phyloP scores from a whole-genome alignment of 1,139 yeast genomes.

The Blastobotrys serpentis region DNA sequence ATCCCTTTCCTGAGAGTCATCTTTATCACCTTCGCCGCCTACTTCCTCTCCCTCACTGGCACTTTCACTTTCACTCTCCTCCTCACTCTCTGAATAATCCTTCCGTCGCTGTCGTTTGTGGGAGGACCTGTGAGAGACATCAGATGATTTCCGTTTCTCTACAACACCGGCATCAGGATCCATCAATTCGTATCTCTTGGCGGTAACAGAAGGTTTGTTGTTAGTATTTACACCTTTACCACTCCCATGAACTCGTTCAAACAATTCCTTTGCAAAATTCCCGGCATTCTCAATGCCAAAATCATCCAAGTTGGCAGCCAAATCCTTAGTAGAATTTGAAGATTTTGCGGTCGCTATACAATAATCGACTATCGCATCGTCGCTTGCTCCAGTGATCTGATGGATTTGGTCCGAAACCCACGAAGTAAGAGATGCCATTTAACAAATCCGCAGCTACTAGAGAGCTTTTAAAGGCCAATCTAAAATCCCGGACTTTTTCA shows the following conservation, averaged over 20 bases:
- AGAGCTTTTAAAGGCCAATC: constrained; percentile 21
- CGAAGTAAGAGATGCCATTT: no score
- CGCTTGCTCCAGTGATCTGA: constrained; percentile 32
- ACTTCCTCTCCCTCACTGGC: constrained; percentile 17
- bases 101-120: neutral
- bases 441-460: no score
- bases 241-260: constrained; percentile 23
- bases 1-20: constrained; percentile 34
- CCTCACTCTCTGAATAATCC: constrained; percentile 14
- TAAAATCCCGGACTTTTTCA: neutral
- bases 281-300: constrained; percentile 34
- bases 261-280: constrained; percentile 32
- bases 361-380: constrained; percentile 34
- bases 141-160: neutral
- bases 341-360: constrained; percentile 35
- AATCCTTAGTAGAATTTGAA: constrained; percentile 27
- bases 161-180: constrained; percentile 18
- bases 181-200: constrained; percentile 24
- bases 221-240: neutral
- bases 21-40: constrained; percentile 16
- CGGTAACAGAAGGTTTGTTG: constrained; percentile 4
- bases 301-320: constrained; percentile 28
- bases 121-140: neutral
- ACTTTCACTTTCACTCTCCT: no score
- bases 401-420: constrained; percentile 33